Evolutionary conservation across 139 green algal genomes (phyloP), one percentile per base, ranked within the genome.

Genomic region (Chlorella ohadii): DNA sequence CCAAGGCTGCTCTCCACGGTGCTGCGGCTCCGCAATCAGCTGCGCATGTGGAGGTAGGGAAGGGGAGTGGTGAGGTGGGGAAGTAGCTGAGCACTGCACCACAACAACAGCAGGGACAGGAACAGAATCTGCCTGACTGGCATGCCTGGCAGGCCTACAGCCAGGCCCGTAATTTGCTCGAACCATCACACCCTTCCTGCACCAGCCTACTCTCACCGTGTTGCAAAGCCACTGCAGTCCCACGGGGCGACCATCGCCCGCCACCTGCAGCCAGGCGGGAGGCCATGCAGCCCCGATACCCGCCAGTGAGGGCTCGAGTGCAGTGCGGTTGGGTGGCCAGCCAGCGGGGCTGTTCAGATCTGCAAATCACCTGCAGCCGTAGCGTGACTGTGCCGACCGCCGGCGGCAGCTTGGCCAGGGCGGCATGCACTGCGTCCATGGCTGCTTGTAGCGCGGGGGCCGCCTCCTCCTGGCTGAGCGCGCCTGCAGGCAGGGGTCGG

Each of bases 211-310:
- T 13, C 51, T 59, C 61, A 94, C 56, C 25, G 91, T 94, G 73
- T 94, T 89, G 34, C 86, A 79, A 28, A 94, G 83, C 33, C 88
- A 90, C 4, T 57, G 19, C 15, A 93, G n/a, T 3, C 66, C 74
- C 9, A 31, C 44, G 0, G 1, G 44, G 0, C 91, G 89, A n/a
- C 57, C 63, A 17, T 39, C 76, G 11, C 85, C 81, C 11, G 27
- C 39, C 4, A 93, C 84, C 1, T 57, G 23, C 13, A 90, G 38
- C 23, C 86, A n/a, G n/a, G n/a, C n/a, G n/a, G n/a, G n/a, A n/a
- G n/a, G n/a, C n/a, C n/a, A n/a, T n/a, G n/a, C n/a, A n/a, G n/a
- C n/a, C n/a, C n/a, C n/a, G n/a, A n/a, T n/a, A n/a, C n/a, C n/a
- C n/a, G n/a, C n/a, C n/a, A n/a, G n/a, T n/a, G n/a, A n/a, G n/a